phyloP scores from a whole-genome alignment of 805 yeast species.

The Zygosaccharomyces bisporus region DNA sequence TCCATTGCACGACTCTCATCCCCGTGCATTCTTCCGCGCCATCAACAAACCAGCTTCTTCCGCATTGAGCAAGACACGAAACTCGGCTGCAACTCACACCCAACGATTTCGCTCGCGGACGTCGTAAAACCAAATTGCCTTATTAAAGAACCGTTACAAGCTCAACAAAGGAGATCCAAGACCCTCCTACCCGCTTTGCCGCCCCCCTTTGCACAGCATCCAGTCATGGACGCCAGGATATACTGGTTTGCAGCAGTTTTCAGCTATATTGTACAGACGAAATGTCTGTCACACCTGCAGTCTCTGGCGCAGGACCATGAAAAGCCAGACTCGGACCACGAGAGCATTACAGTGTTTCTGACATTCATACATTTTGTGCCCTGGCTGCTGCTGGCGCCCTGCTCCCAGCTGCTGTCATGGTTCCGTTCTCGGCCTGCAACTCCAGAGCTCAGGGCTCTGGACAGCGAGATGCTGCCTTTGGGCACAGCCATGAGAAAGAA shows the following conservation, averaged over 20 bases:
- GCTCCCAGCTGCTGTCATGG: constrained; percentile 12
- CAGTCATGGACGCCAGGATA: constrained; percentile 14
- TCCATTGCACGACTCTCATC: too few relatives aligned
- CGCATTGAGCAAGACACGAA: constrained; percentile 6
- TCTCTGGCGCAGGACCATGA: constrained; percentile 10
- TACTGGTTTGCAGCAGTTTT: constrained; percentile 28
- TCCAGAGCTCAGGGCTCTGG: constrained; percentile 3
- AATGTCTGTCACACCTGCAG: constrained; percentile 25
- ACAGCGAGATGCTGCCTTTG: constrained; percentile 8
- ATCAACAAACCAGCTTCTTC: constrained; percentile 3
- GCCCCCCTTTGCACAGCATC: background rate
- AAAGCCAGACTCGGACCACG: constrained; percentile 14
- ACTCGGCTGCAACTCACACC: constrained; percentile 5
- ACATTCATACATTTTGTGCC: constrained; percentile 27
- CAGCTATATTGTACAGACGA: constrained; percentile 32
- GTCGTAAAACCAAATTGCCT: background rate
- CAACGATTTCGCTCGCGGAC: background rate
- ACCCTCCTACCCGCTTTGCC: background rate
- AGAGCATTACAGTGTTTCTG: constrained; percentile 20
- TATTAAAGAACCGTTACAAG: background rate
- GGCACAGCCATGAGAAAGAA: constrained; percentile 1
- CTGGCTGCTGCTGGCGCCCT: constrained; percentile 28
- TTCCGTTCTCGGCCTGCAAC: constrained; percentile 1
- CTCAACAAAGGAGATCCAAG: background rate
- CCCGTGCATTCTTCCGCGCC: background rate